Percentiles rank a stretch among this genome's conserved stretches.
phyloP scores from a whole-genome alignment of 106 monocot species.

The Apostasia shenzhenica region DNA sequence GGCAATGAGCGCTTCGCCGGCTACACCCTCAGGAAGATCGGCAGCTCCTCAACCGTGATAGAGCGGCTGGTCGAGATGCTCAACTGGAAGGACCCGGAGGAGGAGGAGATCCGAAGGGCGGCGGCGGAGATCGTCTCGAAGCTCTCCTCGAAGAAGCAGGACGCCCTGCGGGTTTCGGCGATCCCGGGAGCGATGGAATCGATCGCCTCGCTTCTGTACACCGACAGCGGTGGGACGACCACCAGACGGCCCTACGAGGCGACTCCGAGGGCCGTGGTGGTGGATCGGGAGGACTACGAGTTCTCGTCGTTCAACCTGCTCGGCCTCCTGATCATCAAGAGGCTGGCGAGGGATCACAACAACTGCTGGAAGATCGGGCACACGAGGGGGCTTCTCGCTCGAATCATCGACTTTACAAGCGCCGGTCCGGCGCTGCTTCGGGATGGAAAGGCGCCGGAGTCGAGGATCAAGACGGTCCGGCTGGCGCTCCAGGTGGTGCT shows the following conservation, averaged over 20 bases:
- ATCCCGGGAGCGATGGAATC: constrained; percentile 18
- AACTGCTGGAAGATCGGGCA: constrained; percentile 10
- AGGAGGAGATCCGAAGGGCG: constrained; percentile 8
- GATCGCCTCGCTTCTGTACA: constrained; percentile 12
- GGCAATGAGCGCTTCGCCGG: not conserved
- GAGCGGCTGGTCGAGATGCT: constrained; percentile 19
- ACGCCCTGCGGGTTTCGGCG: constrained; percentile 4
- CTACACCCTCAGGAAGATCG: constrained; percentile 16
- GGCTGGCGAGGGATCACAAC: constrained; percentile 6
- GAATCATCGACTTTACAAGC: constrained; percentile 11
- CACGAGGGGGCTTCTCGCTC: constrained; percentile 7
- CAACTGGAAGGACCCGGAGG: constrained; percentile 15
- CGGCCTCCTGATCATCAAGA: constrained; percentile 9
- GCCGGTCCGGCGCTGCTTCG: not conserved
- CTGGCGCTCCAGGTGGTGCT: constrained; percentile 8
- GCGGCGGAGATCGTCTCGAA: constrained; percentile 10
- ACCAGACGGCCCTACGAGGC: not conserved
- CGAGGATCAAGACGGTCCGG: constrained; percentile 5
- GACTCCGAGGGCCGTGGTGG: not conserved
- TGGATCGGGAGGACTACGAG: not conserved
- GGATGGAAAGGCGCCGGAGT: not conserved
- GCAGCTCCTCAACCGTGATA: constrained; percentile 3
- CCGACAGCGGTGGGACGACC: not conserved
- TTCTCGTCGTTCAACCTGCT: constrained; percentile 13
- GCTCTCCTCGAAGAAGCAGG: constrained; percentile 10